Evolutionary conservation across 306 rosid species (phyloP).

Genomic region (Erythrophleum fordii): DNA sequence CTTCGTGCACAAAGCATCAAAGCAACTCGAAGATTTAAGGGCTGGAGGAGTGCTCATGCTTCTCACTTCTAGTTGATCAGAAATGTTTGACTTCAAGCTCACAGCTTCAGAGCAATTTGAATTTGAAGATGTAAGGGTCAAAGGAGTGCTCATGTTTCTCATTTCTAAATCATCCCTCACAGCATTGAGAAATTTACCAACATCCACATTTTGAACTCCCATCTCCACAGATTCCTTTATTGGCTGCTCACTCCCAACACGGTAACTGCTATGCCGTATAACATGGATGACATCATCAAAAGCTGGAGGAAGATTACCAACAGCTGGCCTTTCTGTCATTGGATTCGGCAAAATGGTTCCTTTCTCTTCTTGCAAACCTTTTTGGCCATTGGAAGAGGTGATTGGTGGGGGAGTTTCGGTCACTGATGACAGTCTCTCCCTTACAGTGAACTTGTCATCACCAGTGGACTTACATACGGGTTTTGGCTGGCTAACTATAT

Average conservation of each 20-base stretch:
- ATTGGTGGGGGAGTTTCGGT: slow-evolving; percentile 54
- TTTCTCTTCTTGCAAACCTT: slow-evolving; percentile 56
- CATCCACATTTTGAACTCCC: slow-evolving; percentile 90
- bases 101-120: slow-evolving; percentile 58
- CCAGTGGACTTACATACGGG: slow-evolving; percentile 48
- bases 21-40: slow-evolving; percentile 53
- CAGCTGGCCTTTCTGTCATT: slow-evolving; percentile 57
- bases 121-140: slow-evolving; percentile 54
- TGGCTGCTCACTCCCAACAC: slow-evolving; percentile 88
- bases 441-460: slow-evolving; percentile 83
- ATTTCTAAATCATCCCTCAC: slow-evolving; percentile 78
- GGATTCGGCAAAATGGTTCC: slow-evolving; percentile 52
- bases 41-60: slow-evolving; percentile 40
- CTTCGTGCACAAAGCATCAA: slow-evolving; percentile 55
- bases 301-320: slow-evolving; percentile 79
- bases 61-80: slow-evolving; percentile 65
- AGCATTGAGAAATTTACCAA: slow-evolving; percentile 73
- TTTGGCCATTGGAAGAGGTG: slow-evolving; percentile 54
- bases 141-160: slow-evolving; percentile 52
- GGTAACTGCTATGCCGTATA: slow-evolving; percentile 95
- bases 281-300: slow-evolving; percentile 97
- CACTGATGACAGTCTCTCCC: slow-evolving; percentile 64
- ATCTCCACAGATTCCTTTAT: slow-evolving; percentile 77
- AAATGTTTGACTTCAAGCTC: slow-evolving; percentile 50
- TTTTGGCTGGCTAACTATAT: slow-evolving; percentile 42